A percentile compares a stretch with the other conserved stretches of the same genome.
phyloP scores from a whole-genome alignment of 1,139 yeast species.

The Blastobotrys aristatus region DNA sequence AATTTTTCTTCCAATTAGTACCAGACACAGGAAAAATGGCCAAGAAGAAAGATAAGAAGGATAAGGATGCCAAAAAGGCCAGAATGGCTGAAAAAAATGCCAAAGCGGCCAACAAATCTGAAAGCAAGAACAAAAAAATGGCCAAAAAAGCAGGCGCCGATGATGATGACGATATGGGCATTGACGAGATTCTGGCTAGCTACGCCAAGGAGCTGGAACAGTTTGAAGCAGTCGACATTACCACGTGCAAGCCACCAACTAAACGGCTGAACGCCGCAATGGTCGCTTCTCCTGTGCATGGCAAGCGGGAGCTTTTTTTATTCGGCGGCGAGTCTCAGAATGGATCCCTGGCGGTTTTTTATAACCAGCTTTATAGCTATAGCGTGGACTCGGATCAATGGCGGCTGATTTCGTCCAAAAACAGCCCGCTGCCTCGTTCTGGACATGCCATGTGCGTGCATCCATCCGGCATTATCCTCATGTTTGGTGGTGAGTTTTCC shows the following conservation, averaged over 20 bases:
- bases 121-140: conserved; percentile 63
- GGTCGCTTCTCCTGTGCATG: conserved; percentile 71
- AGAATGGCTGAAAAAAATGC: conserved; percentile 78
- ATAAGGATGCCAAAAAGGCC: conserved; percentile 88
- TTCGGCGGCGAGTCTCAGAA: conserved; percentile 80
- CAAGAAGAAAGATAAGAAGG: conserved; percentile 78
- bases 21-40: conserved; percentile 41
- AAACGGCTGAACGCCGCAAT: conserved; percentile 69
- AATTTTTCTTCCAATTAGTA: conserved; percentile 1
- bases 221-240: conserved; percentile 66
- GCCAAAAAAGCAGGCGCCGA: conserved; percentile 70
- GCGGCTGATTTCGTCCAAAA: conserved; percentile 74
- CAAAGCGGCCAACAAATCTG: conserved; percentile 71
- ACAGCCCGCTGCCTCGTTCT: conserved; percentile 87
- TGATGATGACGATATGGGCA: conserved; percentile 81
- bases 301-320: conserved; percentile 68
- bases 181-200: conserved; percentile 76
- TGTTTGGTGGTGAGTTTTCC: conserved; percentile 97
- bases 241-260: conserved; percentile 53
- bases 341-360: conserved; percentile 59
- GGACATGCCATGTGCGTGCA: conserved; percentile 94
- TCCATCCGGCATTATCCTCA: conserved; percentile 76
- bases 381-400: conserved; percentile 74
- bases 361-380: conserved; percentile 74
- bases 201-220: conserved; percentile 72